phyloP scores from a whole-genome alignment of 805 yeast genomes.

The Sugiyamaella boreocaroliniensis region DNA sequence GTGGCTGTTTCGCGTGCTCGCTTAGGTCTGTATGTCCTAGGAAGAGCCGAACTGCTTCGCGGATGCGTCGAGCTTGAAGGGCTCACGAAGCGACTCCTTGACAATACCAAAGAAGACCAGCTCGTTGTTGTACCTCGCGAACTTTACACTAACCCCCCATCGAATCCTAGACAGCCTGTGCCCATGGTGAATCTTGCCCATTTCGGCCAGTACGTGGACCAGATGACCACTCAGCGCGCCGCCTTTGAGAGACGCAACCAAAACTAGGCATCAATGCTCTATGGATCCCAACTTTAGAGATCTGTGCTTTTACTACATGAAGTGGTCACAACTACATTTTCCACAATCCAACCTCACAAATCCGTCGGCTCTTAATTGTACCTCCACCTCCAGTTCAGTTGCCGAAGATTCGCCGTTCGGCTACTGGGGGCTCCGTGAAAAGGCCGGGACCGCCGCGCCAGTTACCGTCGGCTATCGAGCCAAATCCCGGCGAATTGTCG shows the following conservation, averaged over 20 bases:
- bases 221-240: constrained; percentile 26
- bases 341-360: too few relatives aligned
- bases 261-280: not conserved
- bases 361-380: too few relatives aligned
- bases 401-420: too few relatives aligned
- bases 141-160: constrained; percentile 22
- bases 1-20: constrained; percentile 30
- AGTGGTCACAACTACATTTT: too few relatives aligned
- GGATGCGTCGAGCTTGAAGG: not conserved
- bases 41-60: constrained; percentile 14
- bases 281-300: too few relatives aligned
- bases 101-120: not conserved
- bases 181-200: constrained; percentile 29
- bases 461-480: too few relatives aligned
- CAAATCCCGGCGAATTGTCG: too few relatives aligned
- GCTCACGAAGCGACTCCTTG: not conserved
- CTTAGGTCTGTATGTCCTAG: constrained; percentile 33
- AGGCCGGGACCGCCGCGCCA: too few relatives aligned
- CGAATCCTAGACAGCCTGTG: constrained; percentile 13
- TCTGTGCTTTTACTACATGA: too few relatives aligned
- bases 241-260: constrained; percentile 7
- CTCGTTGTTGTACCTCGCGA: constrained; percentile 28
- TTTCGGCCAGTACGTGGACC: constrained; percentile 29
- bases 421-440: too few relatives aligned
- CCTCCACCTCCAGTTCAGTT: too few relatives aligned